A percentile compares a stretch with the other conserved stretches of the same genome.
These are phyloP conservation scores for Begonia masoniana DNA, from an alignment of 306 rosid species.

Conservation along the genomic window DNA sequence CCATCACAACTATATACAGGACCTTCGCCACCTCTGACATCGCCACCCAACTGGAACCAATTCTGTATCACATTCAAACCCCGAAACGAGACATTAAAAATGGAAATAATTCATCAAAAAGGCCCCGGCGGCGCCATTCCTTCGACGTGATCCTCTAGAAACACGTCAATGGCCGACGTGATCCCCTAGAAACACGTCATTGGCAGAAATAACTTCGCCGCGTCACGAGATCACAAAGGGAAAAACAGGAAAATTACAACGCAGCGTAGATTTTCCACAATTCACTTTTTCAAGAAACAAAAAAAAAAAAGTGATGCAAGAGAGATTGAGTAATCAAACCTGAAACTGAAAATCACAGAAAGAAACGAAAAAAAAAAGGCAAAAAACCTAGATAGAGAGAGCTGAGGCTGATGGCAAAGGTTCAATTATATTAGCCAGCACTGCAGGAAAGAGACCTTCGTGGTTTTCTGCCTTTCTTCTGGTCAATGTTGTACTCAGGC, in stretches of 20 bases:
- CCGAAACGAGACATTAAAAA: background rate
- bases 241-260: background rate
- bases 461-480: no score
- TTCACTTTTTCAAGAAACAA: background rate
- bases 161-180: background rate
- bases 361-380: no score
- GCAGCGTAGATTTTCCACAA: constrained; percentile 8
- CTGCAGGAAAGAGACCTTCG: no score
- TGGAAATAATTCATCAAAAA: background rate
- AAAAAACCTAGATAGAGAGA: no score
- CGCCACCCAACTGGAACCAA: constrained; percentile 7
- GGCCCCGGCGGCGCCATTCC: constrained; percentile 4
- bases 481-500: no score
- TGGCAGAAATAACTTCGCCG: background rate
- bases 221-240: background rate
- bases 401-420: no score
- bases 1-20: constrained; percentile 60
- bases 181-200: background rate
- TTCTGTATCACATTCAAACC: background rate
- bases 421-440: no score
- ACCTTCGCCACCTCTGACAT: constrained; percentile 36
- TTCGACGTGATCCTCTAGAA: constrained; percentile 1
- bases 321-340: constrained; percentile 8
- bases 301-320: background rate
- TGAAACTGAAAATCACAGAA: background rate